Percentiles rank a stretch among this genome's conserved stretches.
phyloP scores from a whole-genome alignment of 2,329 filamentous ascomycete genomes.

The Fusarium transvaalense region DNA sequence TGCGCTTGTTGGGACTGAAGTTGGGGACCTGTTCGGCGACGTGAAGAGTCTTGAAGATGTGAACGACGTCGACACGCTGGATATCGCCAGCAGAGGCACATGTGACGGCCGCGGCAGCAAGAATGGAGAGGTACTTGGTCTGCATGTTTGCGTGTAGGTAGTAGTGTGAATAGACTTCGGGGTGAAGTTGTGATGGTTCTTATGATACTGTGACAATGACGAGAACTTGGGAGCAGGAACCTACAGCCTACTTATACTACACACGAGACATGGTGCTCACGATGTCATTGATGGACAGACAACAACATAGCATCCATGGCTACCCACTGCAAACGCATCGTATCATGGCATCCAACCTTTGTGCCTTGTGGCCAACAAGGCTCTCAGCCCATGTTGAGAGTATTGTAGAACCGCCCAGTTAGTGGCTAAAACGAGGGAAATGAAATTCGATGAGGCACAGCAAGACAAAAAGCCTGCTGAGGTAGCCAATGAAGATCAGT shows the following conservation, averaged over 20 bases:
- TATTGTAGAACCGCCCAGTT: neutral
- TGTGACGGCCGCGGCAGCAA: constrained; percentile 26
- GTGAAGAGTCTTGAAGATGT: constrained; percentile 34
- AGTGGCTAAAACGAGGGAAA: neutral
- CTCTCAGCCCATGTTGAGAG: neutral
- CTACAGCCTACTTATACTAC: neutral
- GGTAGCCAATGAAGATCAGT: constrained; percentile 1
- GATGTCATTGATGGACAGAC: neutral
- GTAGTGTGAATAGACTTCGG: neutral
- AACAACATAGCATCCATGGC: neutral
- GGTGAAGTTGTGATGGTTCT: neutral
- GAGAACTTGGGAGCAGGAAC: neutral
- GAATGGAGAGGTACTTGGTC: constrained; percentile 12
- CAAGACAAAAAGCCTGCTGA: neutral
- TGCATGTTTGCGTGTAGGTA: constrained; percentile 17
- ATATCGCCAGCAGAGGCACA: constrained; percentile 13
- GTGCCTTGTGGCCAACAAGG: neutral
- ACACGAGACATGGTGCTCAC: neutral
- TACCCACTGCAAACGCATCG: neutral
- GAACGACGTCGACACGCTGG: constrained; percentile 25
- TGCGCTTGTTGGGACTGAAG: constrained; percentile 31
- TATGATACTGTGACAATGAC: neutral
- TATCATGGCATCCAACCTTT: neutral
- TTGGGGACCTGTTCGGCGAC: constrained; percentile 18
- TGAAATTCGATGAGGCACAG: constrained; percentile 20